phyloP scores from a whole-genome alignment of 331 rosid species.

The Phaseolus coccineus region DNA sequence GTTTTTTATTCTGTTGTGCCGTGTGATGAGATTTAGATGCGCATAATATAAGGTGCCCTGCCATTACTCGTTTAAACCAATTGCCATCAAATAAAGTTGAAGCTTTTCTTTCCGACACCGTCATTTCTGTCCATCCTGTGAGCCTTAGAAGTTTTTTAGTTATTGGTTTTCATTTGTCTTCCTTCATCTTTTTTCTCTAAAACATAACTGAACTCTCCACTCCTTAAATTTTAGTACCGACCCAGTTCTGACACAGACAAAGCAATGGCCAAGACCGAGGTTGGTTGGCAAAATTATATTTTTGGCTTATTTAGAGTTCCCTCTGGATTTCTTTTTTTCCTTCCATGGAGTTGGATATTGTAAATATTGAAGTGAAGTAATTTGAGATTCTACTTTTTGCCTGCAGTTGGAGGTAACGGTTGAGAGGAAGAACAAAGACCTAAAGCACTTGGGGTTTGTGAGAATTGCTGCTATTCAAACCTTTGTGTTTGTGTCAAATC shows the following conservation, averaged over 20 bases:
- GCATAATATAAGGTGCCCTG: constrained; percentile 4
- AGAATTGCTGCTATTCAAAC: constrained; percentile 65
- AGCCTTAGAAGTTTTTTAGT: neutral
- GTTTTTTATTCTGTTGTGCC: constrained; percentile 17
- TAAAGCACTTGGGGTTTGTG: constrained; percentile 72
- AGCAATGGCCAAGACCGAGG: constrained; percentile 55
- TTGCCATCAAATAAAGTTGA: constrained; percentile 18
- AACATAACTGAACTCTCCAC: constrained; percentile 5
- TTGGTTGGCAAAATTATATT: constrained; percentile 12
- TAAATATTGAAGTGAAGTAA: neutral
- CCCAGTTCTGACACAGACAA: constrained; percentile 2
- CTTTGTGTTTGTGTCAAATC: constrained; percentile 52
- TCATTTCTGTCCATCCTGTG: constrained; percentile 17
- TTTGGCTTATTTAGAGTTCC: neutral
- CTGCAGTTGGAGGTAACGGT: constrained; percentile 44
- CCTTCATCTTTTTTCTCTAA: neutral
- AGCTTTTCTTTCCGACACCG: neutral
- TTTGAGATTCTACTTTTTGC: neutral
- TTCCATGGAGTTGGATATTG: neutral
- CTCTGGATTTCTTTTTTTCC: neutral
- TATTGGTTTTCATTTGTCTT: neutral
- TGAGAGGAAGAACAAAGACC: constrained; percentile 50
- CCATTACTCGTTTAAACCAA: neutral
- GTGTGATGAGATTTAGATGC: constrained; percentile 2
- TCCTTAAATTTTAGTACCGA: neutral